Base-by-base conservation (phyloP, 2,329 filamentous ascomycete genomes). In the Plectosphaerella cucumerina region DNA sequence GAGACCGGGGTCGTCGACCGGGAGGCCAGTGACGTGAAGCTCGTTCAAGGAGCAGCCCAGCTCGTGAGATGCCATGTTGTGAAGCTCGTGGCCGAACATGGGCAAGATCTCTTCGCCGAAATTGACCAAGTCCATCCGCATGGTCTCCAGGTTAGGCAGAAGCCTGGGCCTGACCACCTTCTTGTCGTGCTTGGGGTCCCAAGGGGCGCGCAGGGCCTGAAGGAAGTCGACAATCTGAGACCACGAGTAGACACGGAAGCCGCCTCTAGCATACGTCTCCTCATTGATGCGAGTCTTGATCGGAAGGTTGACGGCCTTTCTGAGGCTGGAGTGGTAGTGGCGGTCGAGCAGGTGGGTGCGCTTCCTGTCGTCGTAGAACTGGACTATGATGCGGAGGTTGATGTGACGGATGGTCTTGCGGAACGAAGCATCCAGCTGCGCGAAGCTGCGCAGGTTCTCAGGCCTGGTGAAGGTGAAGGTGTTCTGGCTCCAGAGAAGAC, bases 211-310 rank as follows among this genome's bases (percentile, higher is more conserved):
- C 48, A 82, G 60, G 5, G 73, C 76, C 48, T 69, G 65, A 20
- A 82, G 62, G 50, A 81, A 81, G 59, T 81, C 78, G 12, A 74
- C 65, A 26, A 80, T 66, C 58, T 81, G 78, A 33, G 70, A 70
- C 77, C 77, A 81, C 3, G 75, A 70, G 60, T 81, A 82, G 57
- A 73, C 76, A 44, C 77, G 73, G 53, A 81, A 80, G 17, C 77
- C 77, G 20, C 72, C 70, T n/a, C 75, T 71, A 26, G 75, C 68
- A 22, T 78, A 65, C 14, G 67, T 73, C 2, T 70, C 67, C 48
- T 78, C 76, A 39, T 68, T 73, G 18, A 70, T 65, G 2, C 77
- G 70, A 31, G 63, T 65, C 22, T 71, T 64, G 4, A 78, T 68
- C 41, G 65, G 68, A 34, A 81, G 65, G 10, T 60, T 60, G 17